Base-by-base conservation (phyloP, 805 yeast species). In the Suhomyces emberorum region DNA sequence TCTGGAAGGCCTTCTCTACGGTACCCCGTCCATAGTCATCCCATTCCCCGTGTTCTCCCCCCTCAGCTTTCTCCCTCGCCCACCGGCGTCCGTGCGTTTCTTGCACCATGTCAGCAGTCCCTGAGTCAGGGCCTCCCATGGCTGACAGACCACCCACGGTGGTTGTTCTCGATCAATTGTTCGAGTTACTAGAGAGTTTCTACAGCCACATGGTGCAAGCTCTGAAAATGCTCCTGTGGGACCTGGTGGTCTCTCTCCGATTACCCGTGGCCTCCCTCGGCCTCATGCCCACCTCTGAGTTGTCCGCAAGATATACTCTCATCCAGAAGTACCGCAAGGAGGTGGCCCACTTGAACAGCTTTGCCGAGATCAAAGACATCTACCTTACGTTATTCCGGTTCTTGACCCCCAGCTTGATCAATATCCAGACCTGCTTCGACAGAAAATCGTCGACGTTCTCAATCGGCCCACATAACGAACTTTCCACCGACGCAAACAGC, bases 301-400 rank as follows among this genome's bases (percentile, higher is more conserved):
- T 23, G 26, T 5, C 7, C 26, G 24, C 29, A 4, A 28, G 44
- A 4, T 34, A 18, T 17, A 30, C 27, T n/a, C 21, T 41, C 11
- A 32, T 41, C 15, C 30, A 29, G 28, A 37, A 41, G 30, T 41
- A 37, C 34, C 27, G 28, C 23, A 16, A 18, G 3, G 35, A 41
- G 27, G 29, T 35, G 12, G 21, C 15, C 15, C 28, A 17, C 16
- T 28, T 41, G n/a, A 9, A 19, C 21, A 33, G 30, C 16, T 41
- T 37, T 27, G 29, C 20, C 9, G 34, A 41, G 10, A 34, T 34
- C 4, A 8, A 28, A 9, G 16, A 33, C 32, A 31, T 37, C 5
- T 41, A 34, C 34, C 29, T 30, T 19, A 41, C 44, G 15, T 29
- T 37, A 9, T 34, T 41, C 15, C 26, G 25, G 9, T 41, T 41